Conservation (phyloP, 2,329 filamentous ascomycete species). For the Mycosphaerella sp. region DNA sequence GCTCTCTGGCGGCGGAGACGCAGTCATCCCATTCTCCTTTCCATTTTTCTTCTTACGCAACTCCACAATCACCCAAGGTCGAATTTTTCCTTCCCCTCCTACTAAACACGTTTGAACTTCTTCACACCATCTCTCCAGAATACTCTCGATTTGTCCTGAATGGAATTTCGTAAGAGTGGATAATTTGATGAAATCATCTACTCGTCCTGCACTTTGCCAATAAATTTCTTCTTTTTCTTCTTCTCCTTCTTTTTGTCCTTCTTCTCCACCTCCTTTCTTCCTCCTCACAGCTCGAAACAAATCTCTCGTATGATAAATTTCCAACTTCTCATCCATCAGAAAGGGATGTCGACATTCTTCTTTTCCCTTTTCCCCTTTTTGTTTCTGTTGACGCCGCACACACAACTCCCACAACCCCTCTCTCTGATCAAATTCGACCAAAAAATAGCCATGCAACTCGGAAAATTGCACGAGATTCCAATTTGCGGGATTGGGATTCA, state of each 20-base stretch:
- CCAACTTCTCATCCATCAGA: not conserved
- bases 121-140: not conserved
- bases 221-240: not conserved
- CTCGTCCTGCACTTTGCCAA: not conserved
- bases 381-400: not conserved
- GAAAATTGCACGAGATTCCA: not conserved
- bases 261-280: too few relatives aligned
- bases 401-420: not conserved
- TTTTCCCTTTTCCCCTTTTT: too few relatives aligned
- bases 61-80: not conserved
- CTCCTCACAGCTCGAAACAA: not conserved
- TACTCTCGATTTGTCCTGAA: not conserved
- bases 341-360: not conserved
- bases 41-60: not conserved
- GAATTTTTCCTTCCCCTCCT: not conserved
- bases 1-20: not conserved
- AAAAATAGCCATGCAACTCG: not conserved
- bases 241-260: too few relatives aligned
- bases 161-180: not conserved
- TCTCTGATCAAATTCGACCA: not conserved
- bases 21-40: too few relatives aligned
- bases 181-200: not conserved
- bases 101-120: not conserved
- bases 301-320: not conserved
- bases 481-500: not conserved